Evolutionary conservation across 345 rosid species (phyloP), one percentile per base, ranked within the genome.

Genomic region (Odontarrhena argentea): DNA sequence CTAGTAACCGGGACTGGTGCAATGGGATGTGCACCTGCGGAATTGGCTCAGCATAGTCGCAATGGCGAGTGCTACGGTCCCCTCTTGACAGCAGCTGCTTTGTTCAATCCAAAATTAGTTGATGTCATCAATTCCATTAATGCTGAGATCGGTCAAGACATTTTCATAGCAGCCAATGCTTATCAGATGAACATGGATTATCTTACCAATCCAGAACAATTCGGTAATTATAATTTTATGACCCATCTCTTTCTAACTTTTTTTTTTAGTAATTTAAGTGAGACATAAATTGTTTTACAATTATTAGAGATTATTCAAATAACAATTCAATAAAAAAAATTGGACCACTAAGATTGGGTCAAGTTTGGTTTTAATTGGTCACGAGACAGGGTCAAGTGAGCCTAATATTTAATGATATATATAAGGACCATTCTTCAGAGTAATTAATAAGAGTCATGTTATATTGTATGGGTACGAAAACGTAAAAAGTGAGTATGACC

Each of bases 1-100:
- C 48, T 92, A 68, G 96, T 92, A 64, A 85, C 89, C 0, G 97
- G 97, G 2, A 92, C 94, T 0, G 98, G 98, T 54, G 94, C 98
- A 6, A 8, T 90, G 48, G 90, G 97, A 0, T 90, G 98, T 55
- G 96, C 81, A 14, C 96, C 94, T 0, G 94, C 96, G 0, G 92
- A 92, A 37, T 63, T 82, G n/a, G 98, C 96, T 37, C 50, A 43
- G 79, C 80, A 76, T 50, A 70, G 98, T 81, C 78, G 78, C 26
- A 83, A 81, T 4, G 96, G 98, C 15, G 87, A 85, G 49, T 92
- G 98, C 12, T 66, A 84, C 0, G 83, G 4, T 0, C 82, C 89
- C 13, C 83, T 92, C 38, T 81, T 82, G 30, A 37, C 78, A 55
- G 98, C 98, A 0, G 80, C 97, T 0, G 81, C 40, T 12, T 51